These are phyloP conservation scores for Dothistroma pini DNA, from an alignment of 2,329 filamentous ascomycete genomes.

Conservation along the genomic window DNA sequence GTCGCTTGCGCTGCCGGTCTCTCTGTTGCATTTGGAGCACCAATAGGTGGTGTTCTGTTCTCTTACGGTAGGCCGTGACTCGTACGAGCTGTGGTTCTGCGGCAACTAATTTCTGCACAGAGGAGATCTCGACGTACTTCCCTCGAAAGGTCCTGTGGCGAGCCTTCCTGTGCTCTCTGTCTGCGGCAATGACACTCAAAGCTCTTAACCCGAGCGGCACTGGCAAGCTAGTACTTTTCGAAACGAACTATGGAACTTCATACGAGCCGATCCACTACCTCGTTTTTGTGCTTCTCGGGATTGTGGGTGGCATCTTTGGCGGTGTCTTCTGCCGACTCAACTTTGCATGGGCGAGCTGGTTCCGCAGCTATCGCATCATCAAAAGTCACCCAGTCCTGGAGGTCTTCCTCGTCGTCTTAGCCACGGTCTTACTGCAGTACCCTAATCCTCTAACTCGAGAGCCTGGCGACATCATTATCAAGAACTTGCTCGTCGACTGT, in stretches of 20 bases:
- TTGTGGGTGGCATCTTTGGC: slow-evolving; percentile 57
- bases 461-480: slow-evolving; percentile 55
- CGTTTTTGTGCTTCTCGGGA: slow-evolving; percentile 54
- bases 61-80: slow-evolving; percentile 39
- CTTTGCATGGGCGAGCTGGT: slow-evolving; percentile 55
- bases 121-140: slow-evolving; percentile 60
- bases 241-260: slow-evolving; percentile 56
- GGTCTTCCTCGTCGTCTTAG: slow-evolving; percentile 52
- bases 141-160: slow-evolving; percentile 58
- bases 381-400: slow-evolving; percentile 56
- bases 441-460: slow-evolving; percentile 55
- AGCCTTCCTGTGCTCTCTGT: slow-evolving; percentile 56
- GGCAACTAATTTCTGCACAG: slow-evolving; percentile 19
- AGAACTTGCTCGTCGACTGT: slow-evolving; percentile 56
- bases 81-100: too few species aligned
- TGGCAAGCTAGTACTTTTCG: slow-evolving; percentile 58
- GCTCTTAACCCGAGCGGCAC: slow-evolving; percentile 58
- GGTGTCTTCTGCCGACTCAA: slow-evolving; percentile 58
- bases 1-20: slow-evolving; percentile 57
- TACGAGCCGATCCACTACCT: slow-evolving; percentile 55
- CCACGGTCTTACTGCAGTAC: slow-evolving; percentile 54
- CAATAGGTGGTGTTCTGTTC: slow-evolving; percentile 60
- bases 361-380: slow-evolving; percentile 52
- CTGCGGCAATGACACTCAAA: slow-evolving; percentile 54
- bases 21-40: slow-evolving; percentile 60